Conservation (phyloP, 345 rosid species). For the Linum lewisii region DNA sequence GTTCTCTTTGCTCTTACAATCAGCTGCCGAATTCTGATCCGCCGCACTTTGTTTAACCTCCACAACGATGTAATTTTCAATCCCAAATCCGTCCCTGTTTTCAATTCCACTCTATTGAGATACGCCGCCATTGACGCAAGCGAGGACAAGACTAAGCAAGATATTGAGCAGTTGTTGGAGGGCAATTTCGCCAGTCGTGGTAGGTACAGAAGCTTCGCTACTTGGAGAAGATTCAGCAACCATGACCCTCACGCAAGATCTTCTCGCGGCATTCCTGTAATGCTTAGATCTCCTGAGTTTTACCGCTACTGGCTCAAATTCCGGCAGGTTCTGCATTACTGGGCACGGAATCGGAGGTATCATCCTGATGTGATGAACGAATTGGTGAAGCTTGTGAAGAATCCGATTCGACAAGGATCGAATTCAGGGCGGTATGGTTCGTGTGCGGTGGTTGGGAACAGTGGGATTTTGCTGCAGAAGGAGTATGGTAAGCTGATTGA, state of each 20-base stretch:
- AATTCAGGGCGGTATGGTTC: conserved; percentile 35
- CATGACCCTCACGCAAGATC: conserved; percentile 23
- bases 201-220: conserved; percentile 33
- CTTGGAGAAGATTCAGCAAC: conserved; percentile 36
- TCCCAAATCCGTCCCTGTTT: conserved; percentile 17
- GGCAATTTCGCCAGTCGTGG: conserved; percentile 41
- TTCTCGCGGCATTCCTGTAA: conserved; percentile 24
- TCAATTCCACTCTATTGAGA: conserved; percentile 60
- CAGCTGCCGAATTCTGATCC: conserved; percentile 34
- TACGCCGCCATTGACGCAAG: conserved; percentile 59
- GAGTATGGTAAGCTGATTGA: conserved; percentile 59
- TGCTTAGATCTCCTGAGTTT: conserved; percentile 46
- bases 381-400: conserved; percentile 48
- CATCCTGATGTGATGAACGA: conserved; percentile 55
- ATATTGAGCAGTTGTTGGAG: conserved; percentile 53
- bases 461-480: conserved; percentile 59
- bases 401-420: conserved; percentile 38
- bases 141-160: conserved; percentile 43
- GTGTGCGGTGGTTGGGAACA: conserved; percentile 92
- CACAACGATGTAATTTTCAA: conserved; percentile 14
- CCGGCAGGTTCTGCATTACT: conserved; percentile 45
- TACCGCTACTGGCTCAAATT: conserved; percentile 66
- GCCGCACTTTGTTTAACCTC: conserved; percentile 33
- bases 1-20: conserved; percentile 41
- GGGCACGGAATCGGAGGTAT: conserved; percentile 48